Base-by-base conservation (phyloP, 495 filamentous ascomycete genomes). In the Parachaetomium inaequale region DNA sequence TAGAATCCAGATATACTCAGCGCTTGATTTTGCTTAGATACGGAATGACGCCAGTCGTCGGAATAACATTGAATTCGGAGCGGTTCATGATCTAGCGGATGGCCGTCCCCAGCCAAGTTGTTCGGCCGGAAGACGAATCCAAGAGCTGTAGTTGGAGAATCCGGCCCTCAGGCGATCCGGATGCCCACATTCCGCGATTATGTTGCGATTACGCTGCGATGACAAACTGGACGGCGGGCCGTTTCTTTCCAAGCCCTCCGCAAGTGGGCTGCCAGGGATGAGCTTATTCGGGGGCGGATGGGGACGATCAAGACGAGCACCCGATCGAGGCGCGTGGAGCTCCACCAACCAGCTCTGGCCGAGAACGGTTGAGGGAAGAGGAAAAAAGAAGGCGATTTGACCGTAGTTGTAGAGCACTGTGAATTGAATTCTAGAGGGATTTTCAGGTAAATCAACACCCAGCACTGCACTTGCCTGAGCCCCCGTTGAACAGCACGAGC, bases 171-270 rank as follows among this genome's bases (percentile, higher is more conserved):
- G 42, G 42, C 42, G n/a, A 46, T 46, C 19, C 17, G 42, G 42
- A 23, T 46, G 42, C 19, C 42, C 42, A n/a, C 17, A 23, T 21
- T 46, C 42, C 42, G 42, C 12, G 19, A 59, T 47, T 50, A 49
- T 46, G 56, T 40, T 38, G 15, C 21, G 56, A 59, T 59, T 59
- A 59, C 40, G 56, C 12, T 47, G 43, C 56, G 11, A 59, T 59
- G 56, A 59, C 56, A 59, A 59, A 59, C 43, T 17, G 21, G 5
- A 15, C 28, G 28, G 43, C 21, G 45, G 56, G 23, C 32, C 43
- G 6, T 52, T n/a, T 32, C 29, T 50, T 26, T 4, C 4, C 29
- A 5, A 32, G 54, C 19, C 42, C 8, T 17, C 17, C 42, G 8
- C 55, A 46, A 36, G 55, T 58, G 55, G 55, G 40, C 21, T 32